Evolutionary conservation across 2,329 filamentous ascomycete species (phyloP).

Genomic region (Aspergillus alliaceus): DNA sequence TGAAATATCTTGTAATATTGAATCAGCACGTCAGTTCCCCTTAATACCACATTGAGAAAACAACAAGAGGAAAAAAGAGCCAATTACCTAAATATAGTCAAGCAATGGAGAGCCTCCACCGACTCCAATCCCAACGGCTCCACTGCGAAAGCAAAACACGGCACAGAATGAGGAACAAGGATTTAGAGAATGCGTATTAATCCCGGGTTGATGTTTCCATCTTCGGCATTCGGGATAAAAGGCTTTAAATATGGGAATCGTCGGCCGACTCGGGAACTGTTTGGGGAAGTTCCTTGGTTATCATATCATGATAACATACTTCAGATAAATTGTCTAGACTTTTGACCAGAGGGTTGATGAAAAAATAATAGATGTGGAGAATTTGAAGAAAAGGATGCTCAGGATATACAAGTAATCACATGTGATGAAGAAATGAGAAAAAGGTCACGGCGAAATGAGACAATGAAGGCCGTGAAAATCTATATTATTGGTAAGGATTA

Average conservation of each 20-base stretch:
- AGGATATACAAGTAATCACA: conserved; percentile 8
- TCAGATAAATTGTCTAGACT: neutral
- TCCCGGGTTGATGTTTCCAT: neutral
- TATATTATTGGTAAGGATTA: conserved; percentile 1
- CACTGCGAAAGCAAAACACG: neutral
- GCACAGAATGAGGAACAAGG: neutral
- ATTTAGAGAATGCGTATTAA: neutral
- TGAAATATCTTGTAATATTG: too few species aligned
- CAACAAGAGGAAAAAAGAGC: too few species aligned
- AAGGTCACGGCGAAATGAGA: neutral
- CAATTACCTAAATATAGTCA: neutral
- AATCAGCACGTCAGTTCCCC: too few species aligned
- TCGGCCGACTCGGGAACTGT: neutral
- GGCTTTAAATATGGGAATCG: too few species aligned
- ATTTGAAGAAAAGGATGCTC: neutral
- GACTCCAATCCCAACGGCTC: neutral
- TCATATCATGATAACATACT: too few species aligned
- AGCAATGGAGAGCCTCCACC: neutral
- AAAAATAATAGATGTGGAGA: neutral
- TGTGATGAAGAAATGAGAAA: neutral
- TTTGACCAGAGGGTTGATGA: neutral
- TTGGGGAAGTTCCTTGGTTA: too few species aligned
- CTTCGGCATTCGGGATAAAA: neutral
- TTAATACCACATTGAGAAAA: too few species aligned
- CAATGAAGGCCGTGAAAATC: neutral